Base-by-base conservation (phyloP, 2,329 filamentous ascomycete species). In the Nemania sp. region DNA sequence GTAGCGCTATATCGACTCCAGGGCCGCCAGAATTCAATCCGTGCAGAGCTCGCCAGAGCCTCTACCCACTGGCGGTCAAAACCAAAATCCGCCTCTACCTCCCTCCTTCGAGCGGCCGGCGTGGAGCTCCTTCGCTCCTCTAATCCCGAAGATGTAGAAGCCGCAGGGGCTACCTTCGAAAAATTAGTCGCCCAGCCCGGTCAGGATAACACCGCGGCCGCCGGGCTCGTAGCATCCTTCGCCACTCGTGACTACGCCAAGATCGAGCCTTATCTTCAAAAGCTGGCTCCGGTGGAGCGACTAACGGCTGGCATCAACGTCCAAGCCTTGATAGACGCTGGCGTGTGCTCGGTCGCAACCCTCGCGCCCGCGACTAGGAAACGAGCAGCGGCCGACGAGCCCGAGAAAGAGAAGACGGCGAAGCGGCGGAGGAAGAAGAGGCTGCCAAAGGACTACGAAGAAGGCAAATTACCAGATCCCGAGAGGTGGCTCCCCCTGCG, bases 401-500 rank as follows among this genome's bases (percentile, higher is more conserved):
- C 76, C 67, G 68, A 78, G 73, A 67, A 76, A 53, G 72, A 80
- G 22, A 85, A 84, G 70, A 69, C 82, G 8, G 80, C 82, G 41
- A 89, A 88, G 76, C 86, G 78, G 41, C 82, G 86, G 55, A 85
- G 86, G 77, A 87, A 84, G 64, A 88, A 88, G 73, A 71, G 73
- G 29, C 83, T 92, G 75, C 92, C 92, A 35, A 93, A 93, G 80
- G 87, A 90, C 75, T 93, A 89, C 76, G 92, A 93, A 67, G 87
- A 92, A 60, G 88, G 86, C 73, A 97, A 94, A 84, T 90, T 89
- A 72, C 88, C 93, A 38, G 96, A 99, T 79, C 90, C 93, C 0
- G 96, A 99, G 81, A 87, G 96, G 70, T 99, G 96, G 96, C 82
- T 99, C 68, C 95, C 96, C 13, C 84, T 98, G 75, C 90, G 92